These are phyloP conservation scores for Rosa rugosa DNA, from an alignment of 306 rosid genomes.

Conservation along the genomic window DNA sequence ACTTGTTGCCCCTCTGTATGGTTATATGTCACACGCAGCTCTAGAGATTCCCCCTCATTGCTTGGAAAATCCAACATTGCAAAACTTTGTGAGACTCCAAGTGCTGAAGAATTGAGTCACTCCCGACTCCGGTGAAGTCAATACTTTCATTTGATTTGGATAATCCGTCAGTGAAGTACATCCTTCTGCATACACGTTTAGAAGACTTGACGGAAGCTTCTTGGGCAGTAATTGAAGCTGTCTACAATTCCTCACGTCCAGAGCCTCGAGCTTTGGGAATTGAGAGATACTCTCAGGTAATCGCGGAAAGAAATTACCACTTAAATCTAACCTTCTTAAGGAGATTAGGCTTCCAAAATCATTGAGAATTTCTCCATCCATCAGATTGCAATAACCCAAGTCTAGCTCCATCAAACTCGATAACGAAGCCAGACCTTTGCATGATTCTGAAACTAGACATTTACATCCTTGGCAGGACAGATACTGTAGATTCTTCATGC, in stretches of 20 bases:
- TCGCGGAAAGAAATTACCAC: background rate
- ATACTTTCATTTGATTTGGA: background rate
- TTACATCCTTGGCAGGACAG: background rate
- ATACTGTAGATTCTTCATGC: background rate
- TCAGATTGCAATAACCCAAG: conserved; percentile 21
- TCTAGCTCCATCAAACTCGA: background rate
- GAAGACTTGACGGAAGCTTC: conserved; percentile 3
- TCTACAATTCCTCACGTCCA: background rate
- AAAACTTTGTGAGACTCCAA: no score
- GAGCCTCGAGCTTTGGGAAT: background rate
- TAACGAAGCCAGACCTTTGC: background rate
- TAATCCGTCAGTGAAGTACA: conserved; percentile 14
- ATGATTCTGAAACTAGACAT: background rate
- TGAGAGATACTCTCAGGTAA: conserved; percentile 6
- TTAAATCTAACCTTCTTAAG: background rate
- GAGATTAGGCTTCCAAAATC: background rate
- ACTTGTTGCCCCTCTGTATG: no score
- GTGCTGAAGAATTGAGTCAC: background rate
- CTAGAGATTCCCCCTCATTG: no score
- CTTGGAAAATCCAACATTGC: no score
- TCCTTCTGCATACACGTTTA: background rate
- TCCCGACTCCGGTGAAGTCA: background rate
- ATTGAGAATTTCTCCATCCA: background rate
- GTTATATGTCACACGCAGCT: no score
- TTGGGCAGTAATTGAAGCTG: background rate